Evolutionary conservation across 306 rosid species (phyloP).

Genomic region (Aeschynomene evenia): DNA sequence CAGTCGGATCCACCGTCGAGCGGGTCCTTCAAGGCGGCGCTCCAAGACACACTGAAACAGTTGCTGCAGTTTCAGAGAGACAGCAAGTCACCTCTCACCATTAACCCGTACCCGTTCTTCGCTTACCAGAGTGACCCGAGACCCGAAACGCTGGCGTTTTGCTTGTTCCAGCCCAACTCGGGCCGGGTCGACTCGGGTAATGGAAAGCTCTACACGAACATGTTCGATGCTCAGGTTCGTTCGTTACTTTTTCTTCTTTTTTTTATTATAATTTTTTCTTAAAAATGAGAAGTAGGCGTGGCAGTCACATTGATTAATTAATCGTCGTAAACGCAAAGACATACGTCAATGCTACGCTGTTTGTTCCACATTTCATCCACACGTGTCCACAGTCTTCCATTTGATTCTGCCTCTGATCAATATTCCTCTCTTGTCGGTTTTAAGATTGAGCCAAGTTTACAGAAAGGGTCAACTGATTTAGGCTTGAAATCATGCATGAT

Average conservation of each 20-base stretch:
- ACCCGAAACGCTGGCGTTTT: constrained; percentile 80
- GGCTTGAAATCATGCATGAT: not conserved
- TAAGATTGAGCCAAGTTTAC: not conserved
- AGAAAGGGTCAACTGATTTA: not conserved
- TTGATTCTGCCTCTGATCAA: not conserved
- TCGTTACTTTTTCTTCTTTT: not conserved
- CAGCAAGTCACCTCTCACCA: constrained; percentile 59
- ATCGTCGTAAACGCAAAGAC: not conserved
- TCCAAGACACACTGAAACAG: constrained; percentile 40
- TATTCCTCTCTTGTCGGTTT: not conserved
- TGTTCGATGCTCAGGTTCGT: constrained; percentile 94
- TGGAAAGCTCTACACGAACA: constrained; percentile 76
- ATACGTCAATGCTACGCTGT: not conserved
- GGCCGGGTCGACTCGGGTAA: constrained; percentile 80
- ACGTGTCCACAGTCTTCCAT: constrained; percentile 27
- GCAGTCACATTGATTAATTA: too few species aligned
- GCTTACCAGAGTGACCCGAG: constrained; percentile 81
- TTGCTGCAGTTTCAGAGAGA: constrained; percentile 58
- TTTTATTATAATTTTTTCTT: not conserved
- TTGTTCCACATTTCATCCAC: constrained; percentile 2
- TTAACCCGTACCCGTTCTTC: constrained; percentile 87
- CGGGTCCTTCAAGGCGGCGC: constrained; percentile 55
- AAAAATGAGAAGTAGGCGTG: constrained; percentile 23
- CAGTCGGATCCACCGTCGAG: constrained; percentile 88
- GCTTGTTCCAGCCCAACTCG: constrained; percentile 77